Conservation (phyloP, 2,329 filamentous ascomycete species). For the Colletotrichum neosansevieriae region DNA sequence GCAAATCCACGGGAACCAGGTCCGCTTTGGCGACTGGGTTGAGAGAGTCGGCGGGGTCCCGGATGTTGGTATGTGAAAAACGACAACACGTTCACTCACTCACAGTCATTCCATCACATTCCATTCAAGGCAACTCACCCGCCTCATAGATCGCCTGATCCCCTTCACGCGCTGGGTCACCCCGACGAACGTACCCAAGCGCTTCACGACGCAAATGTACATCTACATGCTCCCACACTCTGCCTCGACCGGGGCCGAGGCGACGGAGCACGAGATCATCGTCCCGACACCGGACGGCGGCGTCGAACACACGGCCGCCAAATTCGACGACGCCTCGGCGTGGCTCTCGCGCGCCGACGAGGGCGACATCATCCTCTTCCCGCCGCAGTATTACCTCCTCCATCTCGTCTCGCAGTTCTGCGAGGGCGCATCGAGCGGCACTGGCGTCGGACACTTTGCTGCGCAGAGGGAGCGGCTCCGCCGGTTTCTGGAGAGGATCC, state of each 20-base stretch:
- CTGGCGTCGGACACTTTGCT: constrained; percentile 53
- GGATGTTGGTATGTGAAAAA: constrained; percentile 70
- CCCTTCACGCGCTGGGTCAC: constrained; percentile 96
- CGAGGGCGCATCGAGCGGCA: constrained; percentile 47
- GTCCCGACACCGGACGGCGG: constrained; percentile 80
- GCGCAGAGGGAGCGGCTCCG: constrained; percentile 65
- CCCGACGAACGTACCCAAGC: constrained; percentile 75
- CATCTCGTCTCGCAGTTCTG: constrained; percentile 68
- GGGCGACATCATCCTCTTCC: constrained; percentile 85
- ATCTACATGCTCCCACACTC: constrained; percentile 83
- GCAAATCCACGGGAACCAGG: constrained; percentile 74
- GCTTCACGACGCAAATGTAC: constrained; percentile 98
- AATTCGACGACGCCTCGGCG: constrained; percentile 76
- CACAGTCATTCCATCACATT: not conserved
- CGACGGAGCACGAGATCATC: constrained; percentile 62
- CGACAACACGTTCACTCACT: not conserved
- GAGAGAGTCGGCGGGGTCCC: constrained; percentile 66
- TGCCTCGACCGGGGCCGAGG: constrained; percentile 47
- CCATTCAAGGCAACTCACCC: not conserved
- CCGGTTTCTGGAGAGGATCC: constrained; percentile 61
- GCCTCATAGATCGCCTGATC: constrained; percentile 68
- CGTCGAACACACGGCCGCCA: constrained; percentile 76
- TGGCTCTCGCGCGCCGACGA: constrained; percentile 76
- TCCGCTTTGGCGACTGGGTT: constrained; percentile 77
- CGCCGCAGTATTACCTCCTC: constrained; percentile 86